phyloP scores from a whole-genome alignment of 2,329 filamentous ascomycete species.

The Neocucurbitaria cava region DNA sequence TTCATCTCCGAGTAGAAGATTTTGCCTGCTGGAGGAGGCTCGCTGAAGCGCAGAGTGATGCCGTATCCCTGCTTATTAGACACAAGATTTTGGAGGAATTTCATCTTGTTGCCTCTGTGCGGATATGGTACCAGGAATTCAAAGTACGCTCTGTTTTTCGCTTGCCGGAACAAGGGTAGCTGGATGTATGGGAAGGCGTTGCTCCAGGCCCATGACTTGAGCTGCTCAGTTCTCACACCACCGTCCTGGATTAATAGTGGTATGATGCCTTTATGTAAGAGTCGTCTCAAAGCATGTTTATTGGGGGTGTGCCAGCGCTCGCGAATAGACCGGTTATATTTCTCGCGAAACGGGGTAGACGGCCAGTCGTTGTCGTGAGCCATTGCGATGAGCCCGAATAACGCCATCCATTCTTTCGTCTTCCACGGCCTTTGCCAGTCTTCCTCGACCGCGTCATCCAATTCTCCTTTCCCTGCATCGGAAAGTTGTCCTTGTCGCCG shows the following conservation, averaged over 20 bases:
- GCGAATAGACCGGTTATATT: background rate
- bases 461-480: background rate
- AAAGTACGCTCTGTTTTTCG: conserved; percentile 20
- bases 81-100: background rate
- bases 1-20: background rate
- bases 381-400: background rate
- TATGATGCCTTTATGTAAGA: background rate
- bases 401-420: background rate
- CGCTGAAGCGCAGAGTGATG: background rate
- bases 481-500: background rate
- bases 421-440: background rate
- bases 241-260: conserved; percentile 4
- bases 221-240: background rate
- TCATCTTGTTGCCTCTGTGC: background rate
- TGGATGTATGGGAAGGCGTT: background rate
- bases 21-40: background rate
- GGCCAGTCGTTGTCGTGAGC: background rate
- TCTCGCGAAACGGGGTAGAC: background rate
- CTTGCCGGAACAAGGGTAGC: background rate
- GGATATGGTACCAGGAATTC: conserved; percentile 23
- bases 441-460: background rate
- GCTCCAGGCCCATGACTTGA: background rate
- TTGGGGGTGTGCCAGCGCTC: background rate
- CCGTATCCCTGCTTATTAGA: background rate
- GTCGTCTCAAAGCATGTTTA: background rate